Percentiles rank a stretch among this genome's conserved stretches.
Conservation (phyloP, 192 early-diverging fungal species). For the Coemansia interrupta region DNA sequence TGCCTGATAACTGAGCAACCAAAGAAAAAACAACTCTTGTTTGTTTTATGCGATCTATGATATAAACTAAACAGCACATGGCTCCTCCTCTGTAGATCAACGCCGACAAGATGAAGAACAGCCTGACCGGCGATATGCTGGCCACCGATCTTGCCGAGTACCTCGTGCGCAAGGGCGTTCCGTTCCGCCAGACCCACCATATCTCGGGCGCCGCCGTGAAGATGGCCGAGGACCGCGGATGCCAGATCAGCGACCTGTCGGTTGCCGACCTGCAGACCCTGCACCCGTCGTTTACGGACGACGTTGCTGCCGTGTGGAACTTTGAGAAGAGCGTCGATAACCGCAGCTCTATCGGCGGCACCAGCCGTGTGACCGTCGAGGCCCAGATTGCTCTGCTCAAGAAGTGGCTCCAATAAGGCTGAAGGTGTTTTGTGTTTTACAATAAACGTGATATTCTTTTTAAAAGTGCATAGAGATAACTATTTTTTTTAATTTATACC, state of each 20-base stretch:
- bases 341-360: constrained; percentile 85
- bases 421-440: neutral
- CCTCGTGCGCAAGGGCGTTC: constrained; percentile 94
- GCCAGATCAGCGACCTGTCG: constrained; percentile 68
- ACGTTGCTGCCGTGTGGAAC: constrained; percentile 82
- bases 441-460: neutral
- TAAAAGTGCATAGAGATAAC: no score
- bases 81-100: no score
- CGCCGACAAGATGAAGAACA: constrained; percentile 75
- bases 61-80: no score
- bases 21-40: no score
- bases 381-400: constrained; percentile 80
- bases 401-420: constrained; percentile 51
- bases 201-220: constrained; percentile 93
- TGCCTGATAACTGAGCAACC: constrained; percentile 7
- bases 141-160: constrained; percentile 99
- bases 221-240: constrained; percentile 84
- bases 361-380: constrained; percentile 70
- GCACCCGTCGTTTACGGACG: constrained; percentile 79
- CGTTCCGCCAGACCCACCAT: constrained; percentile 98
- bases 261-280: constrained; percentile 79
- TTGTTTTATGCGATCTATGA: no score
- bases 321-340: constrained; percentile 89
- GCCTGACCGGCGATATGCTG: constrained; percentile 88
- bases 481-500: no score